Evolutionary conservation across 805 yeast species (phyloP).

Genomic region (Geotrichum ghanense): DNA sequence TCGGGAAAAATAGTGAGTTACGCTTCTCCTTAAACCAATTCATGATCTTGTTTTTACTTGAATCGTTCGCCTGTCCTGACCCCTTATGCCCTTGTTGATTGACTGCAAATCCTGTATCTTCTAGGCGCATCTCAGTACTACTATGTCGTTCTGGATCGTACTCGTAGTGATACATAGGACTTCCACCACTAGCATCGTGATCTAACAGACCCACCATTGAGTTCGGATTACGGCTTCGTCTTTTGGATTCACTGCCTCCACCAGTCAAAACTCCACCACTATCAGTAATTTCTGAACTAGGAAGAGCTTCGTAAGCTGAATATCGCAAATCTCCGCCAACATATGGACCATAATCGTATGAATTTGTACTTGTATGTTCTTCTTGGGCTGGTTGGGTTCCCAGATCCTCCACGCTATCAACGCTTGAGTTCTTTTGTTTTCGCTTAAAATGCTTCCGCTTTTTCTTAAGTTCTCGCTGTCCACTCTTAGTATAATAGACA

Average conservation of each 20-base stretch:
- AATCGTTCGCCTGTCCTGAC: background rate
- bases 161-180: background rate
- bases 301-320: background rate
- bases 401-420: background rate
- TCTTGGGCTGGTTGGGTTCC: background rate
- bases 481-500: constrained; percentile 25
- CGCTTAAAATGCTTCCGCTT: background rate
- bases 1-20: background rate
- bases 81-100: too few relatives aligned
- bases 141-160: background rate
- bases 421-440: background rate
- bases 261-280: background rate
- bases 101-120: background rate
- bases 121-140: background rate
- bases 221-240: background rate
- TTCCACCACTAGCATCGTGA: background rate
- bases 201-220: background rate
- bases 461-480: background rate
- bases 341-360: background rate
- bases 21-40: background rate
- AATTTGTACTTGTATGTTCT: background rate
- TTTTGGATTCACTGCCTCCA: too few relatives aligned
- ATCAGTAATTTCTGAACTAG: background rate
- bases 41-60: background rate
- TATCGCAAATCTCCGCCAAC: background rate